Conservation (phyloP, 2,329 filamentous ascomycete genomes). For the Aspergillus terreus region DNA sequence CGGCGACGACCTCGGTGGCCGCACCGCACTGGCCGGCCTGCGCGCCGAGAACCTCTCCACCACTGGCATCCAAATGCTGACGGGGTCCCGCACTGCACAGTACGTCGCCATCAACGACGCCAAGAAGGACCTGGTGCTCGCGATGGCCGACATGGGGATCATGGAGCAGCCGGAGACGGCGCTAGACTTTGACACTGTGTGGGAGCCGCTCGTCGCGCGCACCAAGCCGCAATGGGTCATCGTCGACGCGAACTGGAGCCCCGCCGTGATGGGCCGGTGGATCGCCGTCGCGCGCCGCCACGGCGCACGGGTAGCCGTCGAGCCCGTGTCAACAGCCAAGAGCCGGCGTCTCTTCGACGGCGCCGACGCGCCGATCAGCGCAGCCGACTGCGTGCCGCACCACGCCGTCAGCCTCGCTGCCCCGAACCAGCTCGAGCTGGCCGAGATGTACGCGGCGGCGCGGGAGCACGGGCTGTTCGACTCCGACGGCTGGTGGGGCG, state of each 20-base stretch:
- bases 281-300: conserved; percentile 57
- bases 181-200: conserved; percentile 50
- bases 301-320: conserved; percentile 66
- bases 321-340: conserved; percentile 85
- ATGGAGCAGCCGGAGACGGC: conserved; percentile 50
- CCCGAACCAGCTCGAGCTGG: conserved; percentile 79
- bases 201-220: conserved; percentile 56
- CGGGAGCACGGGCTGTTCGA: conserved; percentile 66
- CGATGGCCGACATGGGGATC: conserved; percentile 94
- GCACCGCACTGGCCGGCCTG: conserved; percentile 66
- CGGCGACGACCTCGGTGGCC: conserved; percentile 74
- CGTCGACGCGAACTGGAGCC: conserved; percentile 82
- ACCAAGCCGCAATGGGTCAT: conserved; percentile 71
- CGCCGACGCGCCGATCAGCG: conserved; percentile 26
- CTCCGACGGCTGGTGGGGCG: conserved; percentile 67
- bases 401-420: conserved; percentile 69
- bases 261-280: conserved; percentile 64
- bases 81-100: conserved; percentile 70
- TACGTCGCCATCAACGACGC: conserved; percentile 87
- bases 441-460: conserved; percentile 72
- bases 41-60: conserved; percentile 59
- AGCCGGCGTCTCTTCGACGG: conserved; percentile 61
- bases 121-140: conserved; percentile 78
- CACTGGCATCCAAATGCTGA: conserved; percentile 58
- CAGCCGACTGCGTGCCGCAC: conserved; percentile 52